These are phyloP conservation scores for Mycena filopes DNA, from an alignment of 768 basidiomycete species.

Conservation along the genomic window DNA sequence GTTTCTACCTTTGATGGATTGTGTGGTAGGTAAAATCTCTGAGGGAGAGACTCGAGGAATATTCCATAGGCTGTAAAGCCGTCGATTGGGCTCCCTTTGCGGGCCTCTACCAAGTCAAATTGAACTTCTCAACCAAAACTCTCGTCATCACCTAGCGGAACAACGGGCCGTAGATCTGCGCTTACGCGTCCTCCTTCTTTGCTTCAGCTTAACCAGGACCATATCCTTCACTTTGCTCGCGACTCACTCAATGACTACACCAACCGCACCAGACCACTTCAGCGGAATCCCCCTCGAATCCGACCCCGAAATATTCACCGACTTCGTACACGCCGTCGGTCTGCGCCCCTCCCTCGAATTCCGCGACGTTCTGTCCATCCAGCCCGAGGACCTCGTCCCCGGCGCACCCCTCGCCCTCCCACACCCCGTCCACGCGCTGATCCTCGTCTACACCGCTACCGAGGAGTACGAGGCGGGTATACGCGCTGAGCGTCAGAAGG, in stretches of 20 bases:
- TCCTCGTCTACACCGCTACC: constrained; percentile 26
- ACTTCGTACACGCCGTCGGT: constrained; percentile 28
- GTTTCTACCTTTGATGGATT: too few species aligned
- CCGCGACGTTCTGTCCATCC: constrained; percentile 28
- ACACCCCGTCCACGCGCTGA: constrained; percentile 24
- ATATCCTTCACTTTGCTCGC: too few species aligned
- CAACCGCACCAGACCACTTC: constrained; percentile 2
- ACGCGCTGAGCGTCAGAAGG: constrained; percentile 23
- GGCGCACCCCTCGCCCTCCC: constrained; percentile 18
- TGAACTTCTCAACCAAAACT: too few species aligned
- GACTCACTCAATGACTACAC: background rate
- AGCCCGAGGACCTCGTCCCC: constrained; percentile 16
- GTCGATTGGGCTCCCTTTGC: too few species aligned
- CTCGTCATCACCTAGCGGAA: too few species aligned
- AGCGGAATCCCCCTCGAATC: constrained; percentile 34
- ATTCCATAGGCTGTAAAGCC: too few species aligned
- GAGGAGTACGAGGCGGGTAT: constrained; percentile 24
- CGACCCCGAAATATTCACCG: constrained; percentile 34
- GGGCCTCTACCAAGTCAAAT: too few species aligned
- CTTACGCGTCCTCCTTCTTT: too few species aligned
- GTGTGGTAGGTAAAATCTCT: too few species aligned
- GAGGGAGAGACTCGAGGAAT: too few species aligned
- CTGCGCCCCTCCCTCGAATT: constrained; percentile 26
- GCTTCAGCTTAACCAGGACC: too few species aligned
- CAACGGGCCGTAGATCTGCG: too few species aligned